Percentiles rank a stretch among this genome's conserved stretches.
Conservation (phyloP, 2,329 filamentous ascomycete genomes). For the Diplocarpon rosae region DNA sequence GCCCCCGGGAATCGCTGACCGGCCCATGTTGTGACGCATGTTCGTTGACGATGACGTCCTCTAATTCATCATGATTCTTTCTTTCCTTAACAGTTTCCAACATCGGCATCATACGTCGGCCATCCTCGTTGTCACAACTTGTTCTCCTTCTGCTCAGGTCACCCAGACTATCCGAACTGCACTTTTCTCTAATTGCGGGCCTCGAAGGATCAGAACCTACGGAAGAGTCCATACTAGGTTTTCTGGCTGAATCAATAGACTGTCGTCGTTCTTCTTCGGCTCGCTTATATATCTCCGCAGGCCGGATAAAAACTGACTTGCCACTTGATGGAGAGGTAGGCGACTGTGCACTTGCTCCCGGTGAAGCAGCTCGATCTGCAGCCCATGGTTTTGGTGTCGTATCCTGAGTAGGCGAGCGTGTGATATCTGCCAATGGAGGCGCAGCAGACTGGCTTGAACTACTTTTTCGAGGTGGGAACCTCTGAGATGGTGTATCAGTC, state of each 20-base stretch:
- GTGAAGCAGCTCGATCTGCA: constrained; percentile 30
- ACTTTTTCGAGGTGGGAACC: constrained; percentile 50
- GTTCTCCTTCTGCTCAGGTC: constrained; percentile 8
- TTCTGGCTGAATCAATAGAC: constrained; percentile 42
- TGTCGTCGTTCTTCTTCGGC: constrained; percentile 53
- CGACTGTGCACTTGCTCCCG: constrained; percentile 27
- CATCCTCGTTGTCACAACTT: constrained; percentile 26
- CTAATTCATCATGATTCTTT: constrained; percentile 47
- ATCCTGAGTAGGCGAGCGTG: constrained; percentile 9
- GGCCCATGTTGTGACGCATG: constrained; percentile 2
- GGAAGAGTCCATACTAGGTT: constrained; percentile 45
- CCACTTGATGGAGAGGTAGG: constrained; percentile 26
- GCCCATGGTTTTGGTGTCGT: constrained; percentile 24
- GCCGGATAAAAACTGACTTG: constrained; percentile 55
- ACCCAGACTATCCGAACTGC: constrained; percentile 20
- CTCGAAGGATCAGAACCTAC: constrained; percentile 21
- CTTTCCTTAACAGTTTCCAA: constrained; percentile 45
- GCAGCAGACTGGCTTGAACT: constrained; percentile 41
- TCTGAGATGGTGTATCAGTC: constrained; percentile 26
- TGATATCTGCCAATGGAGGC: constrained; percentile 19
- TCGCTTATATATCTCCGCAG: constrained; percentile 67
- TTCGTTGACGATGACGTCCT: constrained; percentile 28
- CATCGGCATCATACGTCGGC: constrained; percentile 30
- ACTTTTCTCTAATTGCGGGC: constrained; percentile 15
- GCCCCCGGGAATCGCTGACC: constrained; percentile 1